Base-by-base conservation (phyloP, 1,284 basidiomycete species). In the Trametes hirsuta region DNA sequence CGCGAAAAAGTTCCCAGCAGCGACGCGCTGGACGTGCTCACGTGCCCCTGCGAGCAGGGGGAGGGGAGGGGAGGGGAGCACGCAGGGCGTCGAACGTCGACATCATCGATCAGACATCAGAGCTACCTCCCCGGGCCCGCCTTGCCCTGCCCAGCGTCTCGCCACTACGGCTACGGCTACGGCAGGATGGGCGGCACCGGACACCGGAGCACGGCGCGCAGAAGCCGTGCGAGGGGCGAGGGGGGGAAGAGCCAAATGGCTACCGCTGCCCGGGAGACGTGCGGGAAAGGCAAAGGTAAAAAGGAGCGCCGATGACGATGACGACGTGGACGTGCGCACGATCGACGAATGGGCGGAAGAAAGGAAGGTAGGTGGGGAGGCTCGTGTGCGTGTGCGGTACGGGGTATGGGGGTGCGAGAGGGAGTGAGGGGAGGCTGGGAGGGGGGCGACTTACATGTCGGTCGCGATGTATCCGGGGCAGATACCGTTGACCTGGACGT, bases 381-480 rank as follows among this genome's bases (percentile, higher is more conserved):
- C 35, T 22, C 24, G 36, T 40, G 5, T 12, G 53, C 12, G 14
- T 22, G 21, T 12, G 22, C 12, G 24, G 41, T 35, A 11, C 12
- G 36, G 8, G 47, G 18, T 18, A 18, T 34, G n/a, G 34, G 25
- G 4, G n/a, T 30, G 22, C 18, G 30, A 36, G 34, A 18, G 30
- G 35, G 25, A 21, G 48, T 37, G 55, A 36, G 21, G 15, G 34
- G 25, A 44, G 40, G 37, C 25, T 34, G 24, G 37, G 37, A 34
- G 21, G 44, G 24, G 44, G 18, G 46, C 37, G 30, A 59, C 59
- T 18, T 74, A 90, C 86, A 94, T 93, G 71, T 96, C 94, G 37
- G 95, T 96, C n/a, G 85, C 84, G 68, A 97, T 90, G 76, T 97
- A 96, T 22, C 95, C 95, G 24, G 95, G 95, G 50, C 91, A 91